These are phyloP conservation scores for Teratosphaeria zuluensis DNA, from an alignment of 2,329 filamentous ascomycete genomes.

Conservation along the genomic window DNA sequence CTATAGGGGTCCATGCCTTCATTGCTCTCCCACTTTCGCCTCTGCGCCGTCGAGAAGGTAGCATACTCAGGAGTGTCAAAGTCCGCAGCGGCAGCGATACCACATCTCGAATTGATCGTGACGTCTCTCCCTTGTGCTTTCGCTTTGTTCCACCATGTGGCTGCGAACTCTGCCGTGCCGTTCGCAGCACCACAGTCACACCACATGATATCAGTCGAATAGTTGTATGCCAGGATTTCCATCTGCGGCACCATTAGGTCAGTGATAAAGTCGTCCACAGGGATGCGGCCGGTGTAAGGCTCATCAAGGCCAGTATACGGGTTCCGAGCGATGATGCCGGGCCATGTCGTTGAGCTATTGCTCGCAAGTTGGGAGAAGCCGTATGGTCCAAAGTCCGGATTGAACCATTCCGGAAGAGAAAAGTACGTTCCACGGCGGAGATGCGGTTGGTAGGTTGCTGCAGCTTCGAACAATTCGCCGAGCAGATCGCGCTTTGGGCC, in stretches of 20 bases:
- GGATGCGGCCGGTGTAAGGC: conserved; percentile 37
- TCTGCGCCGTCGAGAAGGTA: conserved; percentile 40
- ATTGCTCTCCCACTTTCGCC: conserved; percentile 51
- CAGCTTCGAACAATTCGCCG: conserved; percentile 36
- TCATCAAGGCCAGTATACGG: conserved; percentile 34
- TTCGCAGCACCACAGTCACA: conserved; percentile 39
- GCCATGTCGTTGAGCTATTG: conserved; percentile 17
- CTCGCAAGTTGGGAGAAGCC: conserved; percentile 26
- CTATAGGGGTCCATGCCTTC: conserved; percentile 51
- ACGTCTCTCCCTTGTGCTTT: conserved; percentile 38
- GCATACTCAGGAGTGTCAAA: conserved; percentile 54
- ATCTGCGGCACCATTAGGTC: conserved; percentile 38
- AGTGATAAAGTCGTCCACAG: conserved; percentile 31
- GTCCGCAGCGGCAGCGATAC: conserved; percentile 38
- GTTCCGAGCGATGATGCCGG: conserved; percentile 35
- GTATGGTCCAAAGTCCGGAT: conserved; percentile 32
- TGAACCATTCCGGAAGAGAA: conserved; percentile 39
- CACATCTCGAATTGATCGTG: conserved; percentile 48
- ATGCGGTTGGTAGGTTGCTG: conserved; percentile 33
- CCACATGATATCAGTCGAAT: conserved; percentile 39
- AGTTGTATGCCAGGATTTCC: conserved; percentile 33
- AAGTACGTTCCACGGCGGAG: conserved; percentile 38
- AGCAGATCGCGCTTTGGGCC: conserved; percentile 33
- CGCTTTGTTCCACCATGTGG: conserved; percentile 34
- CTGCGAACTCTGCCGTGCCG: conserved; percentile 33